Evolutionary conservation across 179 eudicot genomes (phyloP).

Genomic region (Silene vulgaris): DNA sequence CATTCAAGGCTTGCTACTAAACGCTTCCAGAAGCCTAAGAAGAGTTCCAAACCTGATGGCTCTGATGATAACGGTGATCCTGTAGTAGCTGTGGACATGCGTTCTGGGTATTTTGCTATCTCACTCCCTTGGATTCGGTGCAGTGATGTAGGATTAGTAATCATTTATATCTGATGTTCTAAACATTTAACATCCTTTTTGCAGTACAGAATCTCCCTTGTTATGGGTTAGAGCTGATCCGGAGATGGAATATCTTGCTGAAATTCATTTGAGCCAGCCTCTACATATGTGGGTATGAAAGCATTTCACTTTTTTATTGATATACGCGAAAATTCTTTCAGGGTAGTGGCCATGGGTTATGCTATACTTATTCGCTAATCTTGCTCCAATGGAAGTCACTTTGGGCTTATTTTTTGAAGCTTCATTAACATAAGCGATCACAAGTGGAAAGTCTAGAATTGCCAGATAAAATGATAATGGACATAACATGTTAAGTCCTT

Average conservation of each 20-base stretch:
- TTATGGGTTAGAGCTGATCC: conserved; percentile 97
- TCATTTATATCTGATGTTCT: conserved; percentile 10
- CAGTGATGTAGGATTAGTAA: background rate
- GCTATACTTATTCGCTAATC: conserved; percentile 9
- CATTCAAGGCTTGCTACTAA: conserved; percentile 91
- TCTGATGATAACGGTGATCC: conserved; percentile 92
- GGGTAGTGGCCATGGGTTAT: conserved; percentile 3
- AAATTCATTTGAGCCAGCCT: conserved; percentile 81
- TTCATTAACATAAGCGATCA: background rate
- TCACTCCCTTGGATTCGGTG: background rate
- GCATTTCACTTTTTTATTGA: conserved; percentile 2
- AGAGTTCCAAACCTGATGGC: conserved; percentile 76
- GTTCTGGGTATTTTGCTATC: conserved; percentile 54
- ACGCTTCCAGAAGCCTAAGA: conserved; percentile 86
- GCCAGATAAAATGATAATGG: background rate
- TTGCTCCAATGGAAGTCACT: background rate
- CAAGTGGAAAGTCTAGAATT: conserved; percentile 1
- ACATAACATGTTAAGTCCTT: background rate
- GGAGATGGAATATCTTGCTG: conserved; percentile 98
- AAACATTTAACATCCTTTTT: conserved; percentile 17
- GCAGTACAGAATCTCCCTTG: conserved; percentile 84
- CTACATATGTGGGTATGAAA: conserved; percentile 95
- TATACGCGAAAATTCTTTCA: background rate
- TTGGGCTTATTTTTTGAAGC: background rate
- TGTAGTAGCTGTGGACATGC: conserved; percentile 49